Evolutionary conservation across 371 early-diverging fungal genomes (phyloP), one percentile per base, ranked within the genome.

Genomic region (Mortierella sp.): DNA sequence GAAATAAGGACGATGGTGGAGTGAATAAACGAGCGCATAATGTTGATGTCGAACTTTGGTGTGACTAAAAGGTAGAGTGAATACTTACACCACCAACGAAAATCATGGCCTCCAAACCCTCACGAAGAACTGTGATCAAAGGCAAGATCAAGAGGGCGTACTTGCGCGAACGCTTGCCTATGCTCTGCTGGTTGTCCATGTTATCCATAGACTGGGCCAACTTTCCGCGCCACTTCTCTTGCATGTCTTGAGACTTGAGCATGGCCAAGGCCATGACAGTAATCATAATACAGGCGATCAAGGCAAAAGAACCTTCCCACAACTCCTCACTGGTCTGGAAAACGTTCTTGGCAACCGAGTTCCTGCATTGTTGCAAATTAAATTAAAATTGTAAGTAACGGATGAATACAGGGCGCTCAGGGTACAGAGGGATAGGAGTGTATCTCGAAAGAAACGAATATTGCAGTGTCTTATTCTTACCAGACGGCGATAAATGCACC

Each of bases 21-120:
- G 16, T 52, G 28, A 39, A 32, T 16, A 51, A 4, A 9, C 47
- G 18, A 30, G 1, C 5, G 11, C 51, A 22, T 10, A 26, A 47
- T 3, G 9, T 0, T 9, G 35, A 32, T 16, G 37, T 2, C n/a
- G 6, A 2, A 18, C 18, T 47, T 11, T 8, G 20, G 20, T 28
- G 20, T 16, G 9, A 37, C 16, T 0, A 10, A 11, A 5, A 10
- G 35, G 18, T 22, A 49, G 14, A 12, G 52, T 3, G 28, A 58
- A 66, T 75, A 91, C 84, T 86, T 74, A 95, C 94, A 70, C 96
- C 96, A 70, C 91, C 94, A 61, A 95, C 88, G 80, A 96, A 94
- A 8, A 96, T 89, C 39, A 96, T 88, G 39, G 93, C 90, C 80
- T 94, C 95, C 66, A 96, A 87, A 37, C 95, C 95, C 88, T 96